Evolutionary conservation across 495 filamentous ascomycete genomes (phyloP), one percentile per base, ranked within the genome.

Genomic region (Stereocaulon alpinum): DNA sequence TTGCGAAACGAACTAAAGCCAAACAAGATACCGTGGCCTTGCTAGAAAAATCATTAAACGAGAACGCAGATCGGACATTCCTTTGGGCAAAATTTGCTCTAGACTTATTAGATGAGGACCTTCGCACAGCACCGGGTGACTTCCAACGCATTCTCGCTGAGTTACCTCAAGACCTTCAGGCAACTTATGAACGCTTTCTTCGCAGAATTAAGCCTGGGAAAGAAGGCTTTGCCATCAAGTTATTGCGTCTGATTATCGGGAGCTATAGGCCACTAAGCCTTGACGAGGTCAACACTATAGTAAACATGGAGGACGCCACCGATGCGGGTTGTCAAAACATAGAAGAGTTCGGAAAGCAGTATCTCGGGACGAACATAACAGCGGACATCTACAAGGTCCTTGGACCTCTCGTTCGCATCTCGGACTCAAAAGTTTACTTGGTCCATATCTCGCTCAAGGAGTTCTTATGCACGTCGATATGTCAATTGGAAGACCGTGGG

Each of bases 401-500:
- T 1, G 56, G 56, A 7, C 56, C 56, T 7, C 41, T 58, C 11
- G 22, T 58, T 11, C 27, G 44, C 7, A 58, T 58, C 17, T 47
- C 30, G 2, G 56, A 58, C 45, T 40, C 27, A 17, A 47, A 40
- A 34, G 56, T 58, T 12, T 58, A 58, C 34, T 24, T 58, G 17
- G 44, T 58, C 22, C 56, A 58, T 32, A n/a, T 58, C 4, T 58
- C 56, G 12, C 41, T 58, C 22, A 58, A 58, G 37, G 56, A 58
- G 18, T 58, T 58, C 29, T 29, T 58, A 5, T 45, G 41, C 30
- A 30, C 18, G 9, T 30, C 41, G 2, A 29, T 24, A n/a, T 24
- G 20, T 15, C 7, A 37, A 4, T 9, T 27, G 1, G 14, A 15
- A 9, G 20, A 54, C 5, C 12, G 6, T n/a, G 15, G 18, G 14